Base-by-base conservation (phyloP, 2,329 filamentous ascomycete genomes). In the Diplocarpon rosae region DNA sequence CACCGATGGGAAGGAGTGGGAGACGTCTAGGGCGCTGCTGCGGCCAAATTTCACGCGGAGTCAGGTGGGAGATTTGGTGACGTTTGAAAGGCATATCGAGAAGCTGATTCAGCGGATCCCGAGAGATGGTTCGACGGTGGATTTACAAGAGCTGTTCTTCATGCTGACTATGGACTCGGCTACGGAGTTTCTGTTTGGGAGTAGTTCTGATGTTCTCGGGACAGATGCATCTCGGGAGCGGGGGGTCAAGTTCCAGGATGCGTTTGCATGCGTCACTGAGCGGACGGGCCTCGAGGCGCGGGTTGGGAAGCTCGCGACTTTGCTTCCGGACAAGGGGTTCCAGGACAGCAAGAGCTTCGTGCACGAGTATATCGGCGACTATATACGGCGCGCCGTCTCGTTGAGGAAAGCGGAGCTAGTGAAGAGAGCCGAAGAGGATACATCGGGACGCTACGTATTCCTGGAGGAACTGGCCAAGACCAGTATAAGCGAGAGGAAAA, bases 151-250 rank as follows among this genome's bases (percentile, higher is more conserved):
- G 10, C 62, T 81, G 8, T 80, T 83, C 56, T 83, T 83, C 56
- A 69, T 72, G 42, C 69, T 83, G 56, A 82, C 79, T 0, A 67
- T 85, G 14, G 80, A 85, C 49, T 74, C 76, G 0, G 76, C 79
- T 0, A 84, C 79, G 0, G 76, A 80, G 37, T 82, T 85, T 51
- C 63, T 85, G 4, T 79, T 85, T 37, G 80, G 81, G 6, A 66
- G 75, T 37, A 75, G 69, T 40, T 69, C 70, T 2, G 63, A 69
- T 48, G 69, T 68, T 12, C 55, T 75, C 29, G 49, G 48, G 8
- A 20, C 32, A 6, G 48, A 34, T 7, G 30, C 29, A 2, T 29
- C 40, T 2, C 56, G 39, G 29, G 42, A 39, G 9, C 9, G n/a
- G 28, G 56, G 54, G 5, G 42, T 49, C 34, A 50, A 45, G 27